Evolutionary conservation across 2,329 filamentous ascomycete species (phyloP).

Genomic region (Cercospora zeina): DNA sequence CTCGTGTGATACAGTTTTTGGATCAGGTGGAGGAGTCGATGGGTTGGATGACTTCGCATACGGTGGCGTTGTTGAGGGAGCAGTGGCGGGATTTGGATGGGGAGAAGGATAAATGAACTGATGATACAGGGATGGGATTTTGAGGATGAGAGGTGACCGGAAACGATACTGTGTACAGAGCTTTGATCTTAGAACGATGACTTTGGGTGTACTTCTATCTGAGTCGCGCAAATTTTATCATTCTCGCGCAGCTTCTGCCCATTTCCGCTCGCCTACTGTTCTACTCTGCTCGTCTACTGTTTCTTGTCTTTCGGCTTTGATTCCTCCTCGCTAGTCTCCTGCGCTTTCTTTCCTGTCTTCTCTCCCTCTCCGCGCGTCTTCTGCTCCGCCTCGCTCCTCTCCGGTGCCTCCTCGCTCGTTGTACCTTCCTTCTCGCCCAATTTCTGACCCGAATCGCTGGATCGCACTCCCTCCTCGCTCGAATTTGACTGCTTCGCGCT

Average conservation of each 20-base stretch:
- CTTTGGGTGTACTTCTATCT: not conserved
- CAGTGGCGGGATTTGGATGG: constrained; percentile 33
- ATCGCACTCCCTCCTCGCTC: too few species aligned
- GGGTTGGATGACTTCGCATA: constrained; percentile 28
- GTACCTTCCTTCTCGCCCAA: too few species aligned
- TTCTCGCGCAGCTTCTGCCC: not conserved
- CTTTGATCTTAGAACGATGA: not conserved
- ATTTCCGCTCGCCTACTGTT: not conserved
- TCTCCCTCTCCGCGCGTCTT: not conserved
- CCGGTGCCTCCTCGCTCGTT: too few species aligned
- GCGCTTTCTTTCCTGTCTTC: not conserved
- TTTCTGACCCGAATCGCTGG: too few species aligned
- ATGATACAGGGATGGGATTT: not conserved
- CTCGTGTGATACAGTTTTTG: constrained; percentile 25
- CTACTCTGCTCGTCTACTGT: not conserved
- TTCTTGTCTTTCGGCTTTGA: not conserved
- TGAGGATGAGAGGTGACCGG: not conserved
- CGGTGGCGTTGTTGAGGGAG: constrained; percentile 23
- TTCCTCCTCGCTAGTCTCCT: not conserved
- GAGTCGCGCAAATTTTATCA: not conserved
- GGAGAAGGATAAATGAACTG: constrained; percentile 4
- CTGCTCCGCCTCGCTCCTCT: not conserved
- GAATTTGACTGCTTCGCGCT: too few species aligned
- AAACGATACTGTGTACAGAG: not conserved
- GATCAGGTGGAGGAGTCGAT: constrained; percentile 24